Evolutionary conservation across 2,329 filamentous ascomycete genomes (phyloP).

Genomic region (Neofusicoccum ribis): DNA sequence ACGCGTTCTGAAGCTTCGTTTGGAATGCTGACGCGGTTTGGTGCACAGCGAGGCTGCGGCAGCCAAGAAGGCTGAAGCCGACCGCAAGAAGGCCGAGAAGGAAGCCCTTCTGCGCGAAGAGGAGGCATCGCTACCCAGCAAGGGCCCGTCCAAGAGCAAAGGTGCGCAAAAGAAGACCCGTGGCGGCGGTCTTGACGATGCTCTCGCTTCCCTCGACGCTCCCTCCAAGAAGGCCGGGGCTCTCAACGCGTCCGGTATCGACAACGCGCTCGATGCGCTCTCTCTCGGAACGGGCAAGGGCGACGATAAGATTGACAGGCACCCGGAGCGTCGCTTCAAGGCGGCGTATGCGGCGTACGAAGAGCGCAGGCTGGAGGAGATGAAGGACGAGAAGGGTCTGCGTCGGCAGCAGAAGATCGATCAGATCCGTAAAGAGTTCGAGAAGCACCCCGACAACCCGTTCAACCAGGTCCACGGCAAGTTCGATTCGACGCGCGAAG

Average conservation of each 20-base stretch:
- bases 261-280: constrained; percentile 88
- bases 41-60: constrained; percentile 75
- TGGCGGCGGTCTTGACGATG: constrained; percentile 69
- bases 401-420: constrained; percentile 82
- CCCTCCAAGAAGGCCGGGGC: constrained; percentile 52
- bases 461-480: constrained; percentile 80
- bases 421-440: constrained; percentile 85
- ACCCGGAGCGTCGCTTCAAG: constrained; percentile 84
- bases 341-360: constrained; percentile 83
- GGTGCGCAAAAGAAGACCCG: constrained; percentile 50
- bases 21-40: not conserved
- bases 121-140: constrained; percentile 66
- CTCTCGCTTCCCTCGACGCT: constrained; percentile 44
- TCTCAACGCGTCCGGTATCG: constrained; percentile 83
- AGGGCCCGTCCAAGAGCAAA: constrained; percentile 66
- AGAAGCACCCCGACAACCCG: constrained; percentile 91
- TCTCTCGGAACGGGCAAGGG: constrained; percentile 63
- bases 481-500: constrained; percentile 78
- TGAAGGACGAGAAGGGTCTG: constrained; percentile 81
- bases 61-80: constrained; percentile 77
- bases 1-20: not conserved
- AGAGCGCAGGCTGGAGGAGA: constrained; percentile 77
- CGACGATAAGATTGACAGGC: constrained; percentile 74
- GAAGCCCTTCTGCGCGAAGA: constrained; percentile 82
- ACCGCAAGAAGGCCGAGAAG: constrained; percentile 88